Evolutionary conservation across 805 yeast genomes (phyloP).

Genomic region (Starmerella sp.): DNA sequence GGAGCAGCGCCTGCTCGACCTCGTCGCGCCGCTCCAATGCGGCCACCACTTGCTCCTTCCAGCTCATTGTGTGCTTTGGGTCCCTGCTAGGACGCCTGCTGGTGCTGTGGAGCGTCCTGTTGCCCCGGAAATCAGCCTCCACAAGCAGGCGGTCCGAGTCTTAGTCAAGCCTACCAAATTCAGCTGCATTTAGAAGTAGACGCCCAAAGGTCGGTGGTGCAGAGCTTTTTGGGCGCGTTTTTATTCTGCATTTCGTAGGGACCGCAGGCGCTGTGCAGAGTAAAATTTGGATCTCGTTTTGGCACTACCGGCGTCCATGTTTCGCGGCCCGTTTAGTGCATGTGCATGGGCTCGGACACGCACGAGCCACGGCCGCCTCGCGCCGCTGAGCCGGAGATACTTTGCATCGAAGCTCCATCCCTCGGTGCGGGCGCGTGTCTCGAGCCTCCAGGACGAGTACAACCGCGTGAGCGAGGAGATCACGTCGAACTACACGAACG

Average conservation of each 20-base stretch:
- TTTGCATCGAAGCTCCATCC: slow-evolving; percentile 37
- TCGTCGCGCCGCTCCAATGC: slow-evolving; percentile 11
- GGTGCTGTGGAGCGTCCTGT: too few relatives aligned
- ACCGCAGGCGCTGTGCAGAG: too few relatives aligned
- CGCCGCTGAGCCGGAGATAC: background rate
- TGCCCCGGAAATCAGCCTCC: background rate
- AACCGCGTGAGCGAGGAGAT: slow-evolving; percentile 34
- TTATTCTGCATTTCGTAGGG: too few relatives aligned
- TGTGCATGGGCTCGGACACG: background rate
- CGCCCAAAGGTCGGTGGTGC: too few relatives aligned
- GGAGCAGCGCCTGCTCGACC: slow-evolving; percentile 7
- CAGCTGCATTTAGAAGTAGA: background rate
- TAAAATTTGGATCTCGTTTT: too few relatives aligned
- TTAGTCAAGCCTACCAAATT: background rate
- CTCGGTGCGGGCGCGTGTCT: slow-evolving; percentile 40
- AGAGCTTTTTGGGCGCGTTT: too few relatives aligned
- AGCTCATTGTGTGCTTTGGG: background rate
- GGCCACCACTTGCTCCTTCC: background rate
- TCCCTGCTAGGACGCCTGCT: background rate
- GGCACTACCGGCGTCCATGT: too few relatives aligned
- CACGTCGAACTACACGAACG: slow-evolving; percentile 30
- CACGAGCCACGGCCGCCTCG: background rate
- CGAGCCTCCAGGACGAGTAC: slow-evolving; percentile 34
- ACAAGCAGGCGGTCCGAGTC: background rate
- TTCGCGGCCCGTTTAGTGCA: too few relatives aligned